Conservation (phyloP, 345 rosid genomes). For the thale cress (Arabidopsis thaliana) region DNA sequence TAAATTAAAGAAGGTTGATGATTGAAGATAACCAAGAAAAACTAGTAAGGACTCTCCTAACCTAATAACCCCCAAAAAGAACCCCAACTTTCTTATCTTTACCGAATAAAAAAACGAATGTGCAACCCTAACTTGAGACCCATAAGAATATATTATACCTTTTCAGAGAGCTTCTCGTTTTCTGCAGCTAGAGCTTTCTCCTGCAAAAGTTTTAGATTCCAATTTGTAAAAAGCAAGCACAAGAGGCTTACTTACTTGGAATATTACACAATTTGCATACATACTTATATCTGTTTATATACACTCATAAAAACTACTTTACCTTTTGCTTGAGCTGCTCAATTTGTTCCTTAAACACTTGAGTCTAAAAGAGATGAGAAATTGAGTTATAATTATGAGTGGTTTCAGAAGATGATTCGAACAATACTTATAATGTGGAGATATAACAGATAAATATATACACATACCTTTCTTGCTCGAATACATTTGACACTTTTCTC, state of each 20-base stretch:
- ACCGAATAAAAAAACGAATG: slow-evolving; percentile 11
- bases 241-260: slow-evolving; percentile 20
- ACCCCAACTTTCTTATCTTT: background rate
- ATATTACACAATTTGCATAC: slow-evolving; percentile 12
- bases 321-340: slow-evolving; percentile 76
- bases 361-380: slow-evolving; percentile 52
- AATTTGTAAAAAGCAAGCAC: slow-evolving; percentile 28
- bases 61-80: slow-evolving; percentile 20
- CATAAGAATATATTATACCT: slow-evolving; percentile 49
- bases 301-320: slow-evolving; percentile 1
- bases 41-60: slow-evolving; percentile 14
- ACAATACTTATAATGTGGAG: background rate
- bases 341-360: slow-evolving; percentile 73
- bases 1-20: background rate
- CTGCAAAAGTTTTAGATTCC: slow-evolving; percentile 47
- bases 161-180: slow-evolving; percentile 58
- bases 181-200: slow-evolving; percentile 64
- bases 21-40: background rate
- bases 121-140: slow-evolving; percentile 37
- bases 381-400: slow-evolving; percentile 6
- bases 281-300: background rate
- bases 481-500: slow-evolving; percentile 59
- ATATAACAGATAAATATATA: slow-evolving; percentile 16
- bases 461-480: slow-evolving; percentile 67
- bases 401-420: background rate